Evolutionary conservation across 345 rosid genomes (phyloP).

Genomic region (Punica granatum): DNA sequence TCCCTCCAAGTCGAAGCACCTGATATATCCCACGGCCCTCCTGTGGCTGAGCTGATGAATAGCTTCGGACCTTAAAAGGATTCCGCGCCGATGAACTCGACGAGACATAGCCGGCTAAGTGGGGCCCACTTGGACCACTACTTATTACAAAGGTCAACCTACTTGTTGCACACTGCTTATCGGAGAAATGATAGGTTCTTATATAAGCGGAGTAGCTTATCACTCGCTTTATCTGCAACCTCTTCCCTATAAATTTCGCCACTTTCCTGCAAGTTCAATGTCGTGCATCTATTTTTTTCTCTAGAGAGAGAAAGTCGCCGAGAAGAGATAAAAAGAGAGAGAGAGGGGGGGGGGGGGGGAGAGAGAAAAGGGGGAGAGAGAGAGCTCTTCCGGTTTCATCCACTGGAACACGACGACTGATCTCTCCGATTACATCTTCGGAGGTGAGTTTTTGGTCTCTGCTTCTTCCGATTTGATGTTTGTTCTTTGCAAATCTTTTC

Average conservation of each 20-base stretch:
- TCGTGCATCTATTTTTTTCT: neutral
- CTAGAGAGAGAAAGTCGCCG: constrained; percentile 2
- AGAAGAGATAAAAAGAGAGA: neutral
- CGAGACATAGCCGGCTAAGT: neutral
- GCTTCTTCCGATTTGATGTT: neutral
- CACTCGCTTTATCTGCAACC: neutral
- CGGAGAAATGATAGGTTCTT: neutral
- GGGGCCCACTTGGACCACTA: neutral
- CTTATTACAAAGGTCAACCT: neutral
- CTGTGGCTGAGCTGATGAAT: neutral
- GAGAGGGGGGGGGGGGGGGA: neutral
- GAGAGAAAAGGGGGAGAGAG: no score
- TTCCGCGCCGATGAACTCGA: constrained; percentile 5
- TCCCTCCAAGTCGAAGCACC: neutral
- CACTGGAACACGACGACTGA: neutral
- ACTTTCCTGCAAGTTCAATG: constrained; percentile 2
- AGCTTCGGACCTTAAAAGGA: neutral
- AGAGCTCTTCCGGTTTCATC: neutral
- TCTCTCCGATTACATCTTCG: neutral
- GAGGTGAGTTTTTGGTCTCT: neutral
- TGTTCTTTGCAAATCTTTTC: constrained; percentile 1
- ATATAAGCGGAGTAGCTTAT: neutral
- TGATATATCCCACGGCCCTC: neutral
- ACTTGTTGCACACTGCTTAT: neutral
- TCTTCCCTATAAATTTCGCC: constrained; percentile 5